These are phyloP conservation scores for Backusella luteola DNA, from an alignment of 192 early-diverging fungal genomes.

Conservation along the genomic window DNA sequence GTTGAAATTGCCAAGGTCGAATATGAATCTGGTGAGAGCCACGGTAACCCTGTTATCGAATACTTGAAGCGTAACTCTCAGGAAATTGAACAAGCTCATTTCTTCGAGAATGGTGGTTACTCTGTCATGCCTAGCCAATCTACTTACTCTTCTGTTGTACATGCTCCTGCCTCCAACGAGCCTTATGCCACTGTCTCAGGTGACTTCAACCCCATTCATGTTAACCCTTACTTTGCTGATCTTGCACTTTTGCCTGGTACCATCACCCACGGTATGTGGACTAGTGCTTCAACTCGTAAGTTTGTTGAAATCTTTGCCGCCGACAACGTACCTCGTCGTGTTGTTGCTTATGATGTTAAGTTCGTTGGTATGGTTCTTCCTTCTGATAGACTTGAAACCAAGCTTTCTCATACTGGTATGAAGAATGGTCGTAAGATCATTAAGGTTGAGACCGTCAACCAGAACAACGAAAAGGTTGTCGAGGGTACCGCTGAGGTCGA, in stretches of 20 bases:
- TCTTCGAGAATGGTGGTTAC: slow-evolving; percentile 91
- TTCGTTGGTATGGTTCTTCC: slow-evolving; percentile 96
- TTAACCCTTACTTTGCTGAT: slow-evolving; percentile 93
- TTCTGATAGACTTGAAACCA: slow-evolving; percentile 84
- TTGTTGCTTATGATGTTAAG: slow-evolving; percentile 79
- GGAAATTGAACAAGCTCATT: slow-evolving; percentile 84
- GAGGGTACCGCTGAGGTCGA: slow-evolving; percentile 91
- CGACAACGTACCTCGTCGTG: slow-evolving; percentile 87
- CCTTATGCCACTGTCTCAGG: slow-evolving; percentile 85
- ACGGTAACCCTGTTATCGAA: slow-evolving; percentile 87
- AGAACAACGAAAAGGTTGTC: slow-evolving; percentile 79
- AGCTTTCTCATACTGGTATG: slow-evolving; percentile 93
- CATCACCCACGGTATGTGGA: slow-evolving; percentile 99
- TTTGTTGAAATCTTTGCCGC: slow-evolving; percentile 96
- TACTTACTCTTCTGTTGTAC: slow-evolving; percentile 83
- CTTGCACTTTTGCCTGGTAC: slow-evolving; percentile 87
- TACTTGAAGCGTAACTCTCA: slow-evolving; percentile 85
- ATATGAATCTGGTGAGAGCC: slow-evolving; percentile 69
- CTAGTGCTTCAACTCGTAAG: slow-evolving; percentile 88
- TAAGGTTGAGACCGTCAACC: slow-evolving; percentile 86
- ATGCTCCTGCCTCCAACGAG: slow-evolving; percentile 82
- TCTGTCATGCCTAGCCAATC: slow-evolving; percentile 85
- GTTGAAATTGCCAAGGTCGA: slow-evolving; percentile 82
- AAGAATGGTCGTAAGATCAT: slow-evolving; percentile 95
- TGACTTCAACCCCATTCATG: slow-evolving; percentile 96